Percentiles rank a stretch among this genome's conserved stretches.
These are phyloP conservation scores for Naganishia antarctica DNA, from an alignment of 768 basidiomycete genomes.

Conservation along the genomic window DNA sequence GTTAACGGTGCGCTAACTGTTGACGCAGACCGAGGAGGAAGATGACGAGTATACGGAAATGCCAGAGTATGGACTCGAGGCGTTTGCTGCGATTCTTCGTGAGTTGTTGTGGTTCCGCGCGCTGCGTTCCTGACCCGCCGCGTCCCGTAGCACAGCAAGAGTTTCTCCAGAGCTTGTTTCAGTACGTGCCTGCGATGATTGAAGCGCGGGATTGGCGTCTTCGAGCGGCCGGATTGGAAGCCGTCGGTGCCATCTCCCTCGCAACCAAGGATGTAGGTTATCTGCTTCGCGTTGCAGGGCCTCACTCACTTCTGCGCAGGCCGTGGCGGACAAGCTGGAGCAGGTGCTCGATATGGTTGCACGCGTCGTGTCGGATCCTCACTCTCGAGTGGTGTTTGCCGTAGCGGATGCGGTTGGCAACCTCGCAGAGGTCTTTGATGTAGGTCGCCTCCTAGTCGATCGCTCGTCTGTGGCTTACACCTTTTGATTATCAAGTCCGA, in stretches of 20 bases:
- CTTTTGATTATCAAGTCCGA: constrained; percentile 1
- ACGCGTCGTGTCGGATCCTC: constrained; percentile 1
- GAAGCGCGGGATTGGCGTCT: constrained; percentile 18
- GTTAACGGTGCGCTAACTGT: not conserved
- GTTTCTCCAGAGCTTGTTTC: constrained; percentile 16
- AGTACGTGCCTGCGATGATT: constrained; percentile 17
- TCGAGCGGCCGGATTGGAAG: constrained; percentile 7
- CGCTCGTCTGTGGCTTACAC: not conserved
- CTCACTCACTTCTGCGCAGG: not conserved
- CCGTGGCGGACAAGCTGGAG: not conserved
- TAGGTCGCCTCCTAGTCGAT: not conserved
- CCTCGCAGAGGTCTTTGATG: constrained; percentile 23
- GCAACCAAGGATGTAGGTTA: constrained; percentile 13
- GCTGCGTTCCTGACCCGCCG: not conserved
- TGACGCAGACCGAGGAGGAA: constrained; percentile 10
- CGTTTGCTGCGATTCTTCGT: constrained; percentile 6
- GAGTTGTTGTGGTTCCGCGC: not conserved
- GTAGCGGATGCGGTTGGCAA: constrained; percentile 17
- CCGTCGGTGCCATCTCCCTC: constrained; percentile 18
- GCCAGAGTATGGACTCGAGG: constrained; percentile 18
- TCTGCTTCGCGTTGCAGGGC: not conserved
- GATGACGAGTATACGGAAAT: constrained; percentile 23
- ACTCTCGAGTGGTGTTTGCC: constrained; percentile 18
- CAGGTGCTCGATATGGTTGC: constrained; percentile 11
- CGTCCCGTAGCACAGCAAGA: not conserved